phyloP scores from a whole-genome alignment of 2,329 filamentous ascomycete species.

The Sphaerostilbella broomeana region DNA sequence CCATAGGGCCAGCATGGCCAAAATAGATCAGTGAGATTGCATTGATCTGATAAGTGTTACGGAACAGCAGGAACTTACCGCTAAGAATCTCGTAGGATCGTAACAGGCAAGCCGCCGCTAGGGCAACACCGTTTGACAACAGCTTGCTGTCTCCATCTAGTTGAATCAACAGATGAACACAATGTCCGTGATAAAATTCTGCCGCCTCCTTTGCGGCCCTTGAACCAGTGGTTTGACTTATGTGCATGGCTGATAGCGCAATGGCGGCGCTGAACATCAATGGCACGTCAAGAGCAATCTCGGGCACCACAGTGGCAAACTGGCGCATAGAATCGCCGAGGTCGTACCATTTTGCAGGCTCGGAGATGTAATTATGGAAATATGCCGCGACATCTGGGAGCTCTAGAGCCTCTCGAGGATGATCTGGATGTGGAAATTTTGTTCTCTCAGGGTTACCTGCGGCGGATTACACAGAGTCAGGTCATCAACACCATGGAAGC shows the following conservation, averaged over 20 bases:
- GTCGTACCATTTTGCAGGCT: slow-evolving; percentile 41
- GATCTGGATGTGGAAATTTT: slow-evolving; percentile 10
- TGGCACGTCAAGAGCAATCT: slow-evolving; percentile 31
- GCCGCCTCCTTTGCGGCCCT: slow-evolving; percentile 23
- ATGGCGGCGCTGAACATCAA: slow-evolving; percentile 39
- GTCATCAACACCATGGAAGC: too few species aligned
- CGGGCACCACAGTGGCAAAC: slow-evolving; percentile 32
- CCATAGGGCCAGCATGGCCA: too few species aligned
- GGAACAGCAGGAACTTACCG: slow-evolving; percentile 25
- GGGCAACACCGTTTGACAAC: slow-evolving; percentile 31
- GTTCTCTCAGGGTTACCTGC: neutral
- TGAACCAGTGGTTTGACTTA: slow-evolving; percentile 24
- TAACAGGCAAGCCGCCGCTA: slow-evolving; percentile 41
- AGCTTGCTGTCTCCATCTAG: slow-evolving; percentile 26
- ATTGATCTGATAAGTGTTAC: too few species aligned
- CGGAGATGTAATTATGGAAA: slow-evolving; percentile 32
- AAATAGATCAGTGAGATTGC: too few species aligned
- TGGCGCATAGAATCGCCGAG: slow-evolving; percentile 32
- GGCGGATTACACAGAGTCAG: too few species aligned
- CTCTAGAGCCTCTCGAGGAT: slow-evolving; percentile 25
- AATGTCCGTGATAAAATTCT: slow-evolving; percentile 35
- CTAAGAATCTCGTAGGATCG: slow-evolving; percentile 43
- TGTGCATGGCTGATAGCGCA: slow-evolving; percentile 38
- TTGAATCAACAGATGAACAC: slow-evolving; percentile 32
- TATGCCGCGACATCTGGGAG: slow-evolving; percentile 27